Base-by-base conservation (phyloP, 768 basidiomycete species). In the Lactifluus echinatus region DNA sequence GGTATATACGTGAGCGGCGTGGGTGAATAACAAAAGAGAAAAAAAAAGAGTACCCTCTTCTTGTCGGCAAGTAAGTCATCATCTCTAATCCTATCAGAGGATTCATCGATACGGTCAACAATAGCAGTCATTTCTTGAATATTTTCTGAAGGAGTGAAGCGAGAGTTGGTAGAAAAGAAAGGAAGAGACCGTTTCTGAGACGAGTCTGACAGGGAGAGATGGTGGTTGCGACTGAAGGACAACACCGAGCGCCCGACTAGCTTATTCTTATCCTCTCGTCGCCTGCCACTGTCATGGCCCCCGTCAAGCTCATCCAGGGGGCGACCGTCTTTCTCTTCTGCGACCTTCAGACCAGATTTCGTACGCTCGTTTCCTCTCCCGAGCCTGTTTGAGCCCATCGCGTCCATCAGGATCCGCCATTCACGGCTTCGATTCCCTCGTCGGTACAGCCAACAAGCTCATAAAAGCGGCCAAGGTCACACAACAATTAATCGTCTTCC, bases 301-400 rank as follows among this genome's bases (percentile, higher is more conserved):
- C 39, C 36, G 63, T 65, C 17, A 74, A 65, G 54, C 71, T 70
- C 64, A 70, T 62, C 71, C 84, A 68, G 39, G 63, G 61, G 2
- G 63, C 64, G 19, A 71, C 80, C 15, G 66, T 87, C 47, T 81
- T 95, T 74, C 79, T 94, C 56, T 72, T 91, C 26, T 96, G 93
- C 68, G 93, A 95, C 69, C 71, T 94, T 2, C 93, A 94, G 71
- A 74, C 79, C 8, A 79, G 80, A 61, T 87, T 92, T 71, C 73
- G 89, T 90, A 63, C 60, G 82, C 57, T 10, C 17, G 8, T 8
- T 1, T 23, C 14, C 31, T n/a, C n/a, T 10, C 12, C n/a, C n/a
- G n/a, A n/a, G 31, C 10, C 31, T 31, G 15, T 21, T 23, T 10
- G 31, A 12, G 7, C 19, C 31, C 31, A 10, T 17, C 10, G 4